phyloP scores from a whole-genome alignment of 129 eudicot genomes.

The Ambrosia trifida region DNA sequence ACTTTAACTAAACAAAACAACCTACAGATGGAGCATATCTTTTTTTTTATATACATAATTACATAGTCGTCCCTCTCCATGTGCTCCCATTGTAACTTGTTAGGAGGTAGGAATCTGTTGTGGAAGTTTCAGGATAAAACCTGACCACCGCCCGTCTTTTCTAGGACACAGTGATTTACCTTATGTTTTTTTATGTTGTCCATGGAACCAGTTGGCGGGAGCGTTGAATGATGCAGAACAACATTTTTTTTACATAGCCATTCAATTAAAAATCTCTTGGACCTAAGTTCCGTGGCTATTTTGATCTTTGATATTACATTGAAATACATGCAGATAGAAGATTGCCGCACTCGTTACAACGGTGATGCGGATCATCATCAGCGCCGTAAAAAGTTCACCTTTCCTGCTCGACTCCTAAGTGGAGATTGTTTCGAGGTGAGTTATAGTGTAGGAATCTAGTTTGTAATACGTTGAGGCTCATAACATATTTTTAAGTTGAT shows the following conservation, averaged over 20 bases:
- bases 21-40: slow-evolving; percentile 1
- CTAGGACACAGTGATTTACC: too few relatives aligned
- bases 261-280: background rate
- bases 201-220: too few relatives aligned
- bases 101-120: too few relatives aligned
- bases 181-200: too few relatives aligned
- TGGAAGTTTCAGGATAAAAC: too few relatives aligned
- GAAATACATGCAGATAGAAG: slow-evolving; percentile 74
- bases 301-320: slow-evolving; percentile 10
- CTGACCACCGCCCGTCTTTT: too few relatives aligned
- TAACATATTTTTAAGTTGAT: slow-evolving; percentile 38
- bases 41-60: background rate
- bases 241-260: background rate
- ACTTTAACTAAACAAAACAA: background rate
- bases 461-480: background rate
- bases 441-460: slow-evolving; percentile 7
- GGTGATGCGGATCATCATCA: slow-evolving; percentile 99
- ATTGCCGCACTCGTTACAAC: slow-evolving; percentile 94
- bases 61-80: too few relatives aligned
- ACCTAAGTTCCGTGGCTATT: background rate
- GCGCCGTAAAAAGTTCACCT: slow-evolving; percentile 92
- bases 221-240: too few relatives aligned
- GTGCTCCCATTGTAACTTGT: too few relatives aligned
- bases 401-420: slow-evolving; percentile 89
- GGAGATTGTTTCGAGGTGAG: slow-evolving; percentile 97